Evolutionary conservation across 2,329 filamentous ascomycete species (phyloP).

Genomic region (Cladobotryum protrusum): DNA sequence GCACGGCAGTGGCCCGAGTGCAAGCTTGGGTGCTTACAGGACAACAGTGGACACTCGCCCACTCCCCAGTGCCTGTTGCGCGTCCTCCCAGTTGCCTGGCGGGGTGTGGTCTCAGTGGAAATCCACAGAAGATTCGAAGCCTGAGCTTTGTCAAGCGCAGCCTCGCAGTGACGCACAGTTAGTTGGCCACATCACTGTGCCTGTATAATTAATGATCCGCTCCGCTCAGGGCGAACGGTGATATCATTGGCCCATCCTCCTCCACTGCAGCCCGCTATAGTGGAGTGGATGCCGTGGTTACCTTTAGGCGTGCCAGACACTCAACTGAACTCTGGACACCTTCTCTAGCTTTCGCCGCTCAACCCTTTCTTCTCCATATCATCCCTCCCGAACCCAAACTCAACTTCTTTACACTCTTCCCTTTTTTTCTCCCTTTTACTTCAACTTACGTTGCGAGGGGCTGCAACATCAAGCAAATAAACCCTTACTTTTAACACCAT

Average conservation of each 20-base stretch:
- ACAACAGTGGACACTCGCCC: no score
- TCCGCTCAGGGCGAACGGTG: constrained; percentile 21
- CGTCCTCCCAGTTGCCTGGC: constrained; percentile 15
- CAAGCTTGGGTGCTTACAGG: no score
- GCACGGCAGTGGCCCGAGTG: no score
- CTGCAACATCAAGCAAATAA: not conserved
- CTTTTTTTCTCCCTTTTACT: not conserved
- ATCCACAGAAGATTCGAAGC: constrained; percentile 26
- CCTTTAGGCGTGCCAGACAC: constrained; percentile 6
- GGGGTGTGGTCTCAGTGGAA: constrained; percentile 18
- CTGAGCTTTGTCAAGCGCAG: constrained; percentile 11
- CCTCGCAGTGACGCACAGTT: constrained; percentile 14
- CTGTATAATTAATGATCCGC: constrained; percentile 33
- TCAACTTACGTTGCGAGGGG: constrained; percentile 3
- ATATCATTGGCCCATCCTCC: constrained; percentile 30
- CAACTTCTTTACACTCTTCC: constrained; percentile 1
- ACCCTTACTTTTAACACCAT: constrained; percentile 3
- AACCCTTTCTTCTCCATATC: constrained; percentile 13
- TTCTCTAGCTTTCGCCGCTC: constrained; percentile 17
- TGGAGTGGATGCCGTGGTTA: constrained; percentile 7
- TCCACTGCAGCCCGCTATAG: constrained; percentile 9
- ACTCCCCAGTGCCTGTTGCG: constrained; percentile 7
- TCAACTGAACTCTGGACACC: constrained; percentile 9
- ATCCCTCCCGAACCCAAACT: constrained; percentile 1
- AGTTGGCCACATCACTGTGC: constrained; percentile 1